Base-by-base conservation (phyloP, 805 yeast genomes). In the Suhomyces sp. region DNA sequence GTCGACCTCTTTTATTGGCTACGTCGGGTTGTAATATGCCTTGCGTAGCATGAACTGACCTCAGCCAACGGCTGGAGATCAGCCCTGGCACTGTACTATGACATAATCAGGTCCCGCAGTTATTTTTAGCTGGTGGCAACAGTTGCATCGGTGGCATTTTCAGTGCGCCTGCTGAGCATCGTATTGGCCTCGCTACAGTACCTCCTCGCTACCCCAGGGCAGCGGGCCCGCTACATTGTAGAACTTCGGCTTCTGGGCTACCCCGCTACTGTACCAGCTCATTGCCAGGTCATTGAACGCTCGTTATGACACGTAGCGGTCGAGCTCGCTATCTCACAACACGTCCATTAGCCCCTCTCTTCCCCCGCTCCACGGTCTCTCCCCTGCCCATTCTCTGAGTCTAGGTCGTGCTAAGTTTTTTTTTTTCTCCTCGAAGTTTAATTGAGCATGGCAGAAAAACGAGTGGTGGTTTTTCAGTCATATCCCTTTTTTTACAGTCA, bases 401-500 rank as follows among this genome's bases (percentile, higher is more conserved):
- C 31, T 20, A 41, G 47, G 47, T 44, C 47, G 40, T 44, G 20
- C 39, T 29, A 5, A 13, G 19, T 33, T 20, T 25, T 17, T 25
- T 43, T 43, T 43, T 44, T 43, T n/a, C 27, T 27, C 35, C 41
- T 37, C 41, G 22, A 21, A 17, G 41, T 37, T 37, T 19, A 37
- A 37, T 37, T 41, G 39, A 44, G 47, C 47, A 44, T 29, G 47
- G 10, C 37, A 19, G 15, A 15, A 22, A 27, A 12, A 12, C 25
- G 25, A 19, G 25, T 37, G 21, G 21, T 37, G 41, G 41, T 44
- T 29, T 29, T 44, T n/a, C 44, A 29, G 27, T 37, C 41, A 27
- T 29, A 44, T 44, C 47, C 47, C 47, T 48, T 33, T 22, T 20
- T 31, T 43, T 33, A 20, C 19, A 19, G 41, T 37, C 41, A 37